Evolutionary conservation across 225 moss, liverwort and hornwort genomes (phyloP).

Genomic region (Ulota crispa): DNA sequence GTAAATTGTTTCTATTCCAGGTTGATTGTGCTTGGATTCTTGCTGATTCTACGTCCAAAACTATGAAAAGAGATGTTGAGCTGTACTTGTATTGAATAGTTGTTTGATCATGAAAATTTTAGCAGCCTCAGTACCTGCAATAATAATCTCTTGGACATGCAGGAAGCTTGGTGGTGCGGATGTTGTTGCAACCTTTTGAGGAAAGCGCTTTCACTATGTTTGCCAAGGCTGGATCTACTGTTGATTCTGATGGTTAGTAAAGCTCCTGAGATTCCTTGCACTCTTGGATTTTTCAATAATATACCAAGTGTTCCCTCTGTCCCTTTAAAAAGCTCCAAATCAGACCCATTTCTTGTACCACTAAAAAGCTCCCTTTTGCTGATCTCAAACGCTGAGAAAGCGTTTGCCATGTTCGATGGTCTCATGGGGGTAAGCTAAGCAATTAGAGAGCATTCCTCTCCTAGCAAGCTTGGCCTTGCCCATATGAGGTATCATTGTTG

Average conservation of each 20-base stretch:
- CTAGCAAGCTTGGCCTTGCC: too few species aligned
- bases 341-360: too few species aligned
- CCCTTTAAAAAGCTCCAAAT: too few species aligned
- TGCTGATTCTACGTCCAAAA: not conserved
- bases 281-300: not conserved
- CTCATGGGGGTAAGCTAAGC: too few species aligned
- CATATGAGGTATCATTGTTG: too few species aligned
- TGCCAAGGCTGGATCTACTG: conserved; percentile 65
- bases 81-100: not conserved
- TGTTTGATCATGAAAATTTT: not conserved
- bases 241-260: conserved; percentile 45
- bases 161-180: conserved; percentile 97
- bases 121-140: not conserved
- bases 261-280: not conserved
- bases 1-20: conserved; percentile 22
- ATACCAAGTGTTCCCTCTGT: not conserved
- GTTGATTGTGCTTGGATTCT: not conserved
- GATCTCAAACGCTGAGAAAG: too few species aligned
- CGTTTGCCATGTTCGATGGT: too few species aligned
- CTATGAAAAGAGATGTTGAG: not conserved
- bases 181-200: conserved; percentile 89
- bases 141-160: conserved; percentile 25
- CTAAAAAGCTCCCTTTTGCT: too few species aligned
- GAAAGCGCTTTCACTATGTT: conserved; percentile 98
- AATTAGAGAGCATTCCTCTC: too few species aligned